These are phyloP conservation scores for Epichloe glyceriae DNA, from an alignment of 2,329 filamentous ascomycete genomes.

Conservation along the genomic window DNA sequence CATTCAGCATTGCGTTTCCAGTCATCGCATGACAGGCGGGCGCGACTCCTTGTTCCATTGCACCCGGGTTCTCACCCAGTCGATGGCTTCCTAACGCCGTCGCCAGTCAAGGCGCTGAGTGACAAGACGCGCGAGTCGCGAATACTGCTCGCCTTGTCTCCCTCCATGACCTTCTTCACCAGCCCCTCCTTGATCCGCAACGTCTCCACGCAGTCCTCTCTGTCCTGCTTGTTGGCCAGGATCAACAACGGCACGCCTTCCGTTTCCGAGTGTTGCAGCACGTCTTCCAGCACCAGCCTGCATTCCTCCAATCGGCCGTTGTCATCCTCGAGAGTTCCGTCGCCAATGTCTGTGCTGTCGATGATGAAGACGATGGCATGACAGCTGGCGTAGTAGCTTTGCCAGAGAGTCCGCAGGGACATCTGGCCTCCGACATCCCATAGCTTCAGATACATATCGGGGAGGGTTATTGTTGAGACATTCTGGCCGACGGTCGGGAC, in stretches of 20 bases:
- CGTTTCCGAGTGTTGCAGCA: conserved; percentile 75
- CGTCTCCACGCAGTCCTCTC: conserved; percentile 95
- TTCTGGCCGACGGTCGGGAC: conserved; percentile 97
- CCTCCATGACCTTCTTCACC: conserved; percentile 90
- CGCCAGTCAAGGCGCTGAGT: conserved; percentile 77
- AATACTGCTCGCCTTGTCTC: conserved; percentile 74
- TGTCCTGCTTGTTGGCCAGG: conserved; percentile 93
- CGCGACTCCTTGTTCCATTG: conserved; percentile 94
- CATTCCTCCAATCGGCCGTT: conserved; percentile 71
- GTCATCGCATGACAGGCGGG: conserved; percentile 80
- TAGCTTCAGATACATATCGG: conserved; percentile 94
- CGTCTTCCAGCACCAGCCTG: conserved; percentile 75
- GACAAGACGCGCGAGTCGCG: conserved; percentile 85
- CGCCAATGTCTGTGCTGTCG: conserved; percentile 85
- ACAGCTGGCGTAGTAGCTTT: conserved; percentile 85
- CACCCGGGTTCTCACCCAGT: conserved; percentile 84
- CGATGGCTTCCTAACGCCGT: conserved; percentile 91
- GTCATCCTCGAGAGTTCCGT: conserved; percentile 51
- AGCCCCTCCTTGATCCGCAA: conserved; percentile 94
- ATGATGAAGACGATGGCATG: conserved; percentile 98
- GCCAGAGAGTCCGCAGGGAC: conserved; percentile 80
- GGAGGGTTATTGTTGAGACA: conserved; percentile 78
- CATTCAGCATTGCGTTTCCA: neutral
- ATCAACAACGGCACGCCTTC: conserved; percentile 86
- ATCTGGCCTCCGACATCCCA: conserved; percentile 97